A percentile compares a stretch with the other conserved stretches of the same genome.
These are phyloP conservation scores for Penicillium macrosclerotiorum DNA, from an alignment of 495 filamentous ascomycete species.

Conservation along the genomic window DNA sequence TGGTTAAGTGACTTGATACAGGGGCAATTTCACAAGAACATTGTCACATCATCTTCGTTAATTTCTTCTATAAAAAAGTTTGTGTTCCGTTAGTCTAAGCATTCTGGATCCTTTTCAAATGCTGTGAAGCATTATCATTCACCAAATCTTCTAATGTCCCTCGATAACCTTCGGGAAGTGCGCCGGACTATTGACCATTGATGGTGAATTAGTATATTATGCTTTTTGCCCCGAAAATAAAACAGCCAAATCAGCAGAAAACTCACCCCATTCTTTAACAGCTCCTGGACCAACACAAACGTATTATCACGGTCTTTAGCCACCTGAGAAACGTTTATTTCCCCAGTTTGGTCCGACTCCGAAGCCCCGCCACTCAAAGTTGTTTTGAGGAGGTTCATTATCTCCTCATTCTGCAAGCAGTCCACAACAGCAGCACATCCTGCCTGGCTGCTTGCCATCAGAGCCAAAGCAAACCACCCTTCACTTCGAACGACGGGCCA, in stretches of 20 bases:
- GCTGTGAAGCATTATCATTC: slow-evolving; percentile 22
- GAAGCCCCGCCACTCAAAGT: slow-evolving; percentile 40
- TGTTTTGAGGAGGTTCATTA: slow-evolving; percentile 47
- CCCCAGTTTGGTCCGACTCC: slow-evolving; percentile 10
- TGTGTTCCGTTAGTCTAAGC: not conserved
- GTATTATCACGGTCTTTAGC: slow-evolving; percentile 61
- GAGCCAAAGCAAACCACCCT: slow-evolving; percentile 69
- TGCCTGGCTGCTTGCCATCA: slow-evolving; percentile 56
- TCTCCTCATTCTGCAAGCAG: slow-evolving; percentile 47
- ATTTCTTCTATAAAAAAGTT: not conserved
- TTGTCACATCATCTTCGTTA: not conserved
- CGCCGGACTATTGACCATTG: slow-evolving; percentile 33
- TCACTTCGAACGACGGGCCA: slow-evolving; percentile 71
- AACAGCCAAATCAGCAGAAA: not conserved
- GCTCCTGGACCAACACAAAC: slow-evolving; percentile 57
- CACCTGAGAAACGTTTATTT: slow-evolving; percentile 29
- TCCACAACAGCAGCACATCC: slow-evolving; percentile 52
- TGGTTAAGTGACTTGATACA: too few relatives aligned
- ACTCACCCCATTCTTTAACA: slow-evolving; percentile 54
- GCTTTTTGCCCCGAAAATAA: too few relatives aligned
- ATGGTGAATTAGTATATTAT: slow-evolving; percentile 13
- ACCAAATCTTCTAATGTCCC: slow-evolving; percentile 27
- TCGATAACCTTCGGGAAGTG: slow-evolving; percentile 27
- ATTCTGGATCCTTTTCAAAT: slow-evolving; percentile 11
- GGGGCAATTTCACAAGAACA: too few relatives aligned